Conservation (phyloP, 1,284 basidiomycete genomes). For the Ganoderma resinaceum region DNA sequence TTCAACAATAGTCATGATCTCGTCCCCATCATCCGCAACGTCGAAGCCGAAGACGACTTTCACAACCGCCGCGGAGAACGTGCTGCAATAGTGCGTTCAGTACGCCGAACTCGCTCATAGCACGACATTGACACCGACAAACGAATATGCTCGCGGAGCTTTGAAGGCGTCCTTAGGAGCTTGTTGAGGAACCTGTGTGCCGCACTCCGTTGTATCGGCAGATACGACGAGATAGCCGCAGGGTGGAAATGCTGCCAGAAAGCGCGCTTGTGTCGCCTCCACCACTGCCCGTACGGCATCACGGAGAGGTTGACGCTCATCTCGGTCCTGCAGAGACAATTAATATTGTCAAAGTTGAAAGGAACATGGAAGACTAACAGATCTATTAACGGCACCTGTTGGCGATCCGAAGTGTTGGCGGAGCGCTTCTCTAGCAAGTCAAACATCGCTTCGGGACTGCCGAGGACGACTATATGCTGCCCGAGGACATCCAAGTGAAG, state of each 20-base stretch:
- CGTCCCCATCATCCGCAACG: constrained; percentile 12
- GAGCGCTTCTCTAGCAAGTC: constrained; percentile 25
- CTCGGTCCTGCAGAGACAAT: not conserved
- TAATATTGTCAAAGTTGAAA: not conserved
- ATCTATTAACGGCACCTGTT: not conserved
- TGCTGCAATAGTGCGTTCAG: not conserved
- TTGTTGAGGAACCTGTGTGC: not conserved
- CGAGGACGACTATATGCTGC: constrained; percentile 30
- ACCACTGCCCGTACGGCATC: constrained; percentile 15
- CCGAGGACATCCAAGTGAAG: constrained; percentile 34
- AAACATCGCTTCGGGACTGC: constrained; percentile 10
- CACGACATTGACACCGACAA: not conserved
- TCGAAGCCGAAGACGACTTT: constrained; percentile 26
- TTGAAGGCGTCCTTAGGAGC: not conserved
- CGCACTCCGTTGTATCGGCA: not conserved
- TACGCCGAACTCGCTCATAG: too few species aligned
- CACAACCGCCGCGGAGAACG: constrained; percentile 18
- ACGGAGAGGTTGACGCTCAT: not conserved
- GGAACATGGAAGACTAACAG: not conserved
- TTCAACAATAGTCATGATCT: constrained; percentile 8
- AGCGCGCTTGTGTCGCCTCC: constrained; percentile 12
- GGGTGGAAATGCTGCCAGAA: constrained; percentile 17
- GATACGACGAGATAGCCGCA: not conserved
- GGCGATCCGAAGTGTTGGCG: constrained; percentile 24
- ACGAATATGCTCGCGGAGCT: not conserved